Evolutionary conservation across 192 early-diverging fungal species (phyloP).

Genomic region (Podila minutissima): DNA sequence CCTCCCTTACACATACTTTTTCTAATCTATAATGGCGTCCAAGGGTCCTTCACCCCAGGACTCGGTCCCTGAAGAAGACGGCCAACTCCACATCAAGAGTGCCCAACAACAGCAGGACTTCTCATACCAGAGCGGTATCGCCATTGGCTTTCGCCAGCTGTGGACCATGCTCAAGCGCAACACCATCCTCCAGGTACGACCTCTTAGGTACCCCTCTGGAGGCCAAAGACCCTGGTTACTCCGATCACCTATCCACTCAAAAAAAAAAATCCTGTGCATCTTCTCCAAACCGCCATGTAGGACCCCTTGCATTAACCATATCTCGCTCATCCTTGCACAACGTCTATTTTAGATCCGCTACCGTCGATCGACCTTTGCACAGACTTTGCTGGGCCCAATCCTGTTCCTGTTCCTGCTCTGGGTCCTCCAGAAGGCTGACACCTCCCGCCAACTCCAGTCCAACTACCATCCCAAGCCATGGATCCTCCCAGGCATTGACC

Average conservation of each 20-base stretch:
- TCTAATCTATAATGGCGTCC: not conserved
- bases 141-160: slow-evolving; percentile 62
- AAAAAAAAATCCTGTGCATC: not conserved
- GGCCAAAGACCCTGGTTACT: not conserved
- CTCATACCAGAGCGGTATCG: slow-evolving; percentile 29
- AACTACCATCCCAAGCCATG: slow-evolving; percentile 57
- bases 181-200: slow-evolving; percentile 68
- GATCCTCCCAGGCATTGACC: slow-evolving; percentile 50
- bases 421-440: slow-evolving; percentile 63
- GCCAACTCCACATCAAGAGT: slow-evolving; percentile 1
- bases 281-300: not conserved
- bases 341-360: slow-evolving; percentile 56
- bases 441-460: slow-evolving; percentile 25
- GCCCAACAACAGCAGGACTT: slow-evolving; percentile 10
- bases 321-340: not conserved
- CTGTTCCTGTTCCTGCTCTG: slow-evolving; percentile 74
- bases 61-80: not conserved
- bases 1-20: not conserved
- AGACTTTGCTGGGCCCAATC: slow-evolving; percentile 70
- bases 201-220: too few relatives aligned
- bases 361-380: slow-evolving; percentile 59
- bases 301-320: slow-evolving; percentile 4
- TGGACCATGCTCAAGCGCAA: slow-evolving; percentile 75
- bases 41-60: not conserved
- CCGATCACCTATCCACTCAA: not conserved